Evolutionary conservation across 495 filamentous ascomycete genomes (phyloP), one percentile per base, ranked within the genome.

Genomic region (Chlorociboria aeruginascens): DNA sequence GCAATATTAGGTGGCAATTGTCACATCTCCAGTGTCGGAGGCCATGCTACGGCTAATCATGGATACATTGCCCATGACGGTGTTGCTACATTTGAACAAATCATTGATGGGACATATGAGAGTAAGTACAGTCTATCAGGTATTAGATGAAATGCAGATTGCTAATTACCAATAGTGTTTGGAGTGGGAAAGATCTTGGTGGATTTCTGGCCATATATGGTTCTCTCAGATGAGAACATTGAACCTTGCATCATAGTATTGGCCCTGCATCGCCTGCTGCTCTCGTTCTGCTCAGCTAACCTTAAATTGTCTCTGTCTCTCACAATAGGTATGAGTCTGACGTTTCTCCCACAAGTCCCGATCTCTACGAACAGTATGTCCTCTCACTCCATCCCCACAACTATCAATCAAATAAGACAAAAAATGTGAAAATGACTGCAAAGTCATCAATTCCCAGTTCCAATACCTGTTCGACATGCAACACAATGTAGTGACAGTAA

Each of bases 11-110:
- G n/a, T n/a, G n/a, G n/a, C n/a, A n/a, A n/a, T n/a, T n/a, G n/a
- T n/a, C n/a, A n/a, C n/a, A n/a, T n/a, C n/a, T n/a, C n/a, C n/a
- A n/a, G n/a, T n/a, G n/a, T n/a, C n/a, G n/a, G n/a, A n/a, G n/a
- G n/a, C n/a, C n/a, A 77, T 50, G 51, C 51, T 11, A 45, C 49
- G 45, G 73, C 74, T 33, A 76, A 77, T 38, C 72, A 74, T 55
- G 65, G 62, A n/a, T 78, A 76, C 44, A 61, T 75, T 28, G 72
- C 74, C 1, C 69, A 71, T 45, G 70, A 67, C 48, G 73, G 74
- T 30, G 59, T 73, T 16, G 72, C 66, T 2, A 54, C 54, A 4
- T 59, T 62, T n/a, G 39, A 47, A 10, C 46, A 64, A 31, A 65
- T 71, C 49, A 61, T 64, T 31, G 47, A 68, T 7, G 51, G 45